phyloP scores from a whole-genome alignment of 2,329 filamentous ascomycete genomes.

The Coniochaeta sp. region DNA sequence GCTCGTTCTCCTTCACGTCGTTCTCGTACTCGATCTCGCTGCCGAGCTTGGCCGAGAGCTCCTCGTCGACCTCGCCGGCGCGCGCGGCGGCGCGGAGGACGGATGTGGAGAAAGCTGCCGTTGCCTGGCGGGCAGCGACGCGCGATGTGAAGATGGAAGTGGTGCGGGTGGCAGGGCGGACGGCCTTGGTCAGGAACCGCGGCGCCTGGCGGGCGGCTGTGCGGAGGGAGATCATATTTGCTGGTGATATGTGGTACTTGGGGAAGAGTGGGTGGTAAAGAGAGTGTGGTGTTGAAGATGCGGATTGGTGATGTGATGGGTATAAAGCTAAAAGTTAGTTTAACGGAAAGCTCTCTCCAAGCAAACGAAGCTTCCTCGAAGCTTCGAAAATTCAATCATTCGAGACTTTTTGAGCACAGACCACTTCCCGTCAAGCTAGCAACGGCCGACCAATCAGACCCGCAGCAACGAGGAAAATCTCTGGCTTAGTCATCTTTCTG shows the following conservation, averaged over 20 bases:
- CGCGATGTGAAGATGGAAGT: constrained; percentile 30
- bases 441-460: constrained; percentile 10
- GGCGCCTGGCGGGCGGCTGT: constrained; percentile 60
- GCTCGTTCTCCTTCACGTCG: constrained; percentile 66
- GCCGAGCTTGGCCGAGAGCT: constrained; percentile 80
- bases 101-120: constrained; percentile 39
- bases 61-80: constrained; percentile 56
- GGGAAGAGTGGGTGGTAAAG: background rate
- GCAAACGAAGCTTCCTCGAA: constrained; percentile 13
- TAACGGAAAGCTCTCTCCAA: no score
- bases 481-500: no score
- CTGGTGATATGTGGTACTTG: constrained; percentile 5
- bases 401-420: constrained; percentile 3
- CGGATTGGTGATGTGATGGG: background rate
- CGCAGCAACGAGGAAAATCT: no score
- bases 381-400: constrained; percentile 12
- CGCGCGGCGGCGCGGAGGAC: constrained; percentile 33
- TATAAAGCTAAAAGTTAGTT: constrained; percentile 2
- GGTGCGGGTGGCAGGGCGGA: constrained; percentile 38
- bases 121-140: constrained; percentile 23
- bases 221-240: constrained; percentile 64
- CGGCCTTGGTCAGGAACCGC: constrained; percentile 53
- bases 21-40: constrained; percentile 79
- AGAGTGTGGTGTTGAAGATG: background rate
- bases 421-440: background rate